These are phyloP conservation scores for Xylariaceae sp. DNA, from an alignment of 2,329 filamentous ascomycete species.

Conservation along the genomic window DNA sequence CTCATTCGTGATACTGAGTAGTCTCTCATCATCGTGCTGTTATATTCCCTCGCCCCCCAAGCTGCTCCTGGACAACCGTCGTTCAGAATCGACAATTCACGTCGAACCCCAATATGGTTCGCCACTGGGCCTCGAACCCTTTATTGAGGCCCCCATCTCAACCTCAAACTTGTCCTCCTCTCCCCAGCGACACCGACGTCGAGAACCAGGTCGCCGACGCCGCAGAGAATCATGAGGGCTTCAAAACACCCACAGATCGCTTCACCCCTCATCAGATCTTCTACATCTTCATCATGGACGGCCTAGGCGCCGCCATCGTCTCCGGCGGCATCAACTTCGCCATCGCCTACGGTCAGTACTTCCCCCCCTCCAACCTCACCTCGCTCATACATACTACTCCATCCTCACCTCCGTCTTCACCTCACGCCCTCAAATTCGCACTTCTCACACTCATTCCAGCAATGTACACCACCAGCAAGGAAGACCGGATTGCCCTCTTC, in stretches of 20 bases:
- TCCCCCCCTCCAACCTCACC: not conserved
- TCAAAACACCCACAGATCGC: constrained; percentile 31
- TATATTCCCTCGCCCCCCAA: too few relatives aligned
- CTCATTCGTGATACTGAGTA: too few relatives aligned
- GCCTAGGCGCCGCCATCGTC: constrained; percentile 41
- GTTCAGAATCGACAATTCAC: too few relatives aligned
- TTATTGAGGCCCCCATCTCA: too few relatives aligned
- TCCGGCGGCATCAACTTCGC: constrained; percentile 49
- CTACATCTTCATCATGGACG: constrained; percentile 45
- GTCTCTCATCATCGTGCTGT: too few relatives aligned
- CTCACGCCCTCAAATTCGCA: not conserved
- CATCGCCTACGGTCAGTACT: constrained; percentile 42
- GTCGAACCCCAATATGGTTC: too few relatives aligned
- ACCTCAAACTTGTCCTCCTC: too few relatives aligned
- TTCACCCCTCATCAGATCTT: constrained; percentile 41
- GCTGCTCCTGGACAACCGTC: too few relatives aligned
- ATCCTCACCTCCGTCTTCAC: not conserved
- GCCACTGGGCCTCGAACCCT: too few relatives aligned
- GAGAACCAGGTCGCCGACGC: constrained; percentile 2
- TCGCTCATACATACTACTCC: constrained; percentile 1
- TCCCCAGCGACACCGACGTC: too few relatives aligned
- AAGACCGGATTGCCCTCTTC: constrained; percentile 41
- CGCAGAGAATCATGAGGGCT: constrained; percentile 1
- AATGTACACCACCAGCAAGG: constrained; percentile 39
- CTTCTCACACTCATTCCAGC: too few relatives aligned